These are phyloP conservation scores for Rubroboletus satanas DNA, from an alignment of 768 basidiomycete species.

Conservation along the genomic window DNA sequence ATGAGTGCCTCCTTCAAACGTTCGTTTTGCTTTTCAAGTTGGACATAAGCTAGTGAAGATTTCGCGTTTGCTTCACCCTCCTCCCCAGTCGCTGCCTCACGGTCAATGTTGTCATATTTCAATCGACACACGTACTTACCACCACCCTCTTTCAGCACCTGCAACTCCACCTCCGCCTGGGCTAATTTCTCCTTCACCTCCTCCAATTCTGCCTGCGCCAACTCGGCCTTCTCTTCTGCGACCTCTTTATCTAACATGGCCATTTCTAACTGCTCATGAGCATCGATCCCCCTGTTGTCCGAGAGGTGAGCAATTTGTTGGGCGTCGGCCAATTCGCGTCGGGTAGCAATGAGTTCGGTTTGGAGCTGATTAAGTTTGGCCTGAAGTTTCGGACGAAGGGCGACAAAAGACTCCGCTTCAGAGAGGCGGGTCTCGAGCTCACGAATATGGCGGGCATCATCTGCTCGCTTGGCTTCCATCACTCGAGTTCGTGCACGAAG, in stretches of 20 bases:
- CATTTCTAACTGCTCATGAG: slow-evolving; percentile 92
- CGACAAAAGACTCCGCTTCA: slow-evolving; percentile 80
- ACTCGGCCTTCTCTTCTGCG: slow-evolving; percentile 88
- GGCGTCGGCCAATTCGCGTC: slow-evolving; percentile 73
- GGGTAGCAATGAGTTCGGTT: slow-evolving; percentile 70
- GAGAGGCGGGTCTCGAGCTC: slow-evolving; percentile 80
- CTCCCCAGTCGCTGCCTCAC: slow-evolving; percentile 21
- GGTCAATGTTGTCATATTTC: slow-evolving; percentile 3
- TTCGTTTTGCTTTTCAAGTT: slow-evolving; percentile 96
- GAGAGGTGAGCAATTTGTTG: slow-evolving; percentile 70
- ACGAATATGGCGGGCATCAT: slow-evolving; percentile 80
- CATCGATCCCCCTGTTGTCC: slow-evolving; percentile 68
- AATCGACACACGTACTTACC: slow-evolving; percentile 16
- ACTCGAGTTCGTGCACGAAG: slow-evolving; percentile 79
- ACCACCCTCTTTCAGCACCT: slow-evolving; percentile 64
- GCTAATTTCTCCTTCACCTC: slow-evolving; percentile 75
- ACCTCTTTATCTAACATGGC: slow-evolving; percentile 93
- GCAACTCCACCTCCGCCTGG: slow-evolving; percentile 78
- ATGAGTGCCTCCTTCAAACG: slow-evolving; percentile 92
- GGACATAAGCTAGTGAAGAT: slow-evolving; percentile 65
- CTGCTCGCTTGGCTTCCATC: slow-evolving; percentile 80
- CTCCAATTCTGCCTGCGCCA: slow-evolving; percentile 73
- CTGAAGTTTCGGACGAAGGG: slow-evolving; percentile 86
- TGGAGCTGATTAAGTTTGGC: slow-evolving; percentile 81
- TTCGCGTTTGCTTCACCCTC: slow-evolving; percentile 39